A percentile compares a stretch with the other conserved stretches of the same genome.
phyloP scores from a whole-genome alignment of 805 yeast genomes.

The Pichia californica region DNA sequence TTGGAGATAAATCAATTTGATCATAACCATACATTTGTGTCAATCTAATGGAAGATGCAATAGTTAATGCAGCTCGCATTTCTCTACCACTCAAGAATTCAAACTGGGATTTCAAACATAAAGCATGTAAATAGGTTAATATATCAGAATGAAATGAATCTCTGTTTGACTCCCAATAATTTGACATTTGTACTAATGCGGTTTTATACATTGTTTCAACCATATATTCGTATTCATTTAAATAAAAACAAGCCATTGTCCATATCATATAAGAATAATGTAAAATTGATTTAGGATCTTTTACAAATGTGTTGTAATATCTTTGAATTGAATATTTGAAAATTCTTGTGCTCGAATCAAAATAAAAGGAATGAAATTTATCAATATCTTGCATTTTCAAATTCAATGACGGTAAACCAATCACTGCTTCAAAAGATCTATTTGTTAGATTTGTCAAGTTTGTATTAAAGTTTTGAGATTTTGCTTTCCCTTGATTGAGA shows the following conservation, averaged over 20 bases:
- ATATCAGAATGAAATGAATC: conserved; percentile 15
- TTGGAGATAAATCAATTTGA: conserved; percentile 24
- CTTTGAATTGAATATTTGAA: conserved; percentile 18
- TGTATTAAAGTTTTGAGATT: background rate
- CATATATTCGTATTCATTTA: conserved; percentile 16
- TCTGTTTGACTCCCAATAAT: conserved; percentile 16
- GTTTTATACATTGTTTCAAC: conserved; percentile 17
- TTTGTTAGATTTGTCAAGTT: background rate
- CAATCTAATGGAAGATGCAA: conserved; percentile 22
- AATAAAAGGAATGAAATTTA: conserved; percentile 17
- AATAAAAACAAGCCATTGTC: conserved; percentile 16
- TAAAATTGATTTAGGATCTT: conserved; percentile 16
- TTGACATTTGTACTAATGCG: conserved; percentile 13
- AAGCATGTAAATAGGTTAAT: conserved; percentile 22
- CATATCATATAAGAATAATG: conserved; percentile 22
- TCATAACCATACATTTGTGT: conserved; percentile 27
- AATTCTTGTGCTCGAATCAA: conserved; percentile 9
- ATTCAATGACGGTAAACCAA: conserved; percentile 12
- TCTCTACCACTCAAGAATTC: conserved; percentile 25
- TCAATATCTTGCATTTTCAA: conserved; percentile 19
- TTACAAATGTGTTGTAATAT: conserved; percentile 15
- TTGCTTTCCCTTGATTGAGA: background rate
- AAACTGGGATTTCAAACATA: conserved; percentile 21
- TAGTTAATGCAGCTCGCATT: conserved; percentile 23
- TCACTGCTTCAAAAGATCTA: conserved; percentile 7